Evolutionary conservation across 2,329 filamentous ascomycete genomes (phyloP), one percentile per base, ranked within the genome.

Genomic region (Xylaria sp.): DNA sequence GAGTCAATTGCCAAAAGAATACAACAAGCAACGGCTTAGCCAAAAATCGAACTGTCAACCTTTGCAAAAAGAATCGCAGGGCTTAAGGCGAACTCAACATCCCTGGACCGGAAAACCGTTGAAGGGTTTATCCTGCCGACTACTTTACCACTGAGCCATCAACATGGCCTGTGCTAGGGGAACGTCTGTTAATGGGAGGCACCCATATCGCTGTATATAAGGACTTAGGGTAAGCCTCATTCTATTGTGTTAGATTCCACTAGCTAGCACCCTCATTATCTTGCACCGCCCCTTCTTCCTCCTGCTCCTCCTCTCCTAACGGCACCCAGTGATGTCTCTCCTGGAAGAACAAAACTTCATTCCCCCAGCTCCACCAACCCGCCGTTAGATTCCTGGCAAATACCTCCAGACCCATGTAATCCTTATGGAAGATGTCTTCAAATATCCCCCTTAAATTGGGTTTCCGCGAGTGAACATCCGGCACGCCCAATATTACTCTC

Each of bases 301-400:
- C 33, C 33, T 10, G 6, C 33, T 36, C 33, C 33, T 36, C 66
- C 5, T 58, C 64, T 63, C 58, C 56, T 36, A 41, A 23, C 28
- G 75, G 70, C 58, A 76, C 66, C 88, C 88, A 91, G 74, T 85
- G 80, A 46, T 85, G 81, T 7, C 84, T 78, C 68, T 85, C 84
- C 75, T 94, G 93, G 74, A 92, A 94, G 69, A 87, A 88, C 66
- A 93, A 79, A 9, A 88, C 90, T 75, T 95, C 90, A 73, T 94
- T 86, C 2, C 93, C 93, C 92, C 91, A 94, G 33, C 87, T 87
- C 86, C 90, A 92, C 92, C 93, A 95, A 0, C 91, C 91, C 8
- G 88, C 85, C 1, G 92, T 93, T 54, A 94, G 80, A 76, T 91
- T 89, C 65, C 93, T 85, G 1, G 92, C 91, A 81, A 95, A 96